Percentiles rank a stretch among this genome's conserved stretches.
Evolutionary conservation across 148 eudicot genomes (phyloP).

Genomic region (Pouteria glomerata): DNA sequence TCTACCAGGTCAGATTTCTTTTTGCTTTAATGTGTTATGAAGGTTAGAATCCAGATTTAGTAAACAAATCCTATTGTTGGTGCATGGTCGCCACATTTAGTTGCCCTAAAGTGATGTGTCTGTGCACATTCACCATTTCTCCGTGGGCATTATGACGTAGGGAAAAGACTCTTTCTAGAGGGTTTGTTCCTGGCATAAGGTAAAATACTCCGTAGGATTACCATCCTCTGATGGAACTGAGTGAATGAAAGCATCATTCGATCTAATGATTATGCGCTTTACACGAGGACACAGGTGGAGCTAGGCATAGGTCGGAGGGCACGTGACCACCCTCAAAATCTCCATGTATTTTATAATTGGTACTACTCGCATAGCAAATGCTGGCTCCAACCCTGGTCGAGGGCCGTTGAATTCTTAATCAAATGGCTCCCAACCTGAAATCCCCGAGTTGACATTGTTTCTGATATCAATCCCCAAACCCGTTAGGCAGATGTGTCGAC

Average conservation of each 20-base stretch:
- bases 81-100: not conserved
- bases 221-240: not conserved
- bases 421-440: too few species aligned
- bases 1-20: slow-evolving; percentile 31
- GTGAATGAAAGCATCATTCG: not conserved
- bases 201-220: too few species aligned
- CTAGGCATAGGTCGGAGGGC: too few species aligned
- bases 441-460: too few species aligned
- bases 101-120: not conserved
- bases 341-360: too few species aligned
- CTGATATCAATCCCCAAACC: too few species aligned
- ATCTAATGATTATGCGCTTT: not conserved
- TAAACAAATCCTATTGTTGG: not conserved
- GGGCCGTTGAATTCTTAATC: too few species aligned
- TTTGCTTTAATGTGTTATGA: not conserved
- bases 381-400: too few species aligned
- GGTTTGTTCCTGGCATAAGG: not conserved
- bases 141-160: not conserved
- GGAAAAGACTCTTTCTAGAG: not conserved
- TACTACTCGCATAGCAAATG: too few species aligned
- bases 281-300: not conserved
- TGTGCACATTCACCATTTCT: not conserved
- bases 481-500: too few species aligned
- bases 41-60: not conserved
- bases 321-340: too few species aligned